Conservation (phyloP, 176 grass and related monocot genomes). For the Alopecurus myosuroides region DNA sequence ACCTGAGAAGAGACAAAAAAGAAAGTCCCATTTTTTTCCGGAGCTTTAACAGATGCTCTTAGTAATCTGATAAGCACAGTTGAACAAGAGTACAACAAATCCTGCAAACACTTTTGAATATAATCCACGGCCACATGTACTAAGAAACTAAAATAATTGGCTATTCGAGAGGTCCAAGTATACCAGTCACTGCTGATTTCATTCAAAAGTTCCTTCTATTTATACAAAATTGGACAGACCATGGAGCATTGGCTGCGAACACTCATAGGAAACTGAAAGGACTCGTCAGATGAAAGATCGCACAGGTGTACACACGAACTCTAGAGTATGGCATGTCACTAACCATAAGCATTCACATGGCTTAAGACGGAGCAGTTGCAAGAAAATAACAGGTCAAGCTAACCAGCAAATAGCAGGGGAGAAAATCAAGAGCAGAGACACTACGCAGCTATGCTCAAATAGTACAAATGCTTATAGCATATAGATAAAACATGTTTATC, state of each 20-base stretch:
- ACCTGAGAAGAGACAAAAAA: too few relatives aligned
- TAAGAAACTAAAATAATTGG: not conserved
- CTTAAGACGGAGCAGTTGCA: not conserved
- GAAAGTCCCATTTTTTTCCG: too few relatives aligned
- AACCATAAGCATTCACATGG: not conserved
- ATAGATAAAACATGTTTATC: not conserved
- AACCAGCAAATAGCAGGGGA: not conserved
- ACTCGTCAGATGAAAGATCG: not conserved
- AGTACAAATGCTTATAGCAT: not conserved
- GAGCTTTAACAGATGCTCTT: too few relatives aligned
- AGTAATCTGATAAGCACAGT: too few relatives aligned
- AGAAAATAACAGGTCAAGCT: not conserved
- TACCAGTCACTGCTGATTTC: not conserved
- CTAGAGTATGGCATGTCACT: not conserved
- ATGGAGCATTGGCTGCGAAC: not conserved
- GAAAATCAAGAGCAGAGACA: not conserved
- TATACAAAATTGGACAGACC: not conserved
- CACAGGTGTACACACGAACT: not conserved
- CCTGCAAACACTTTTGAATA: too few relatives aligned
- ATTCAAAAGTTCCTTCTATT: conserved; percentile 3
- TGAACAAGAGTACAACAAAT: too few relatives aligned
- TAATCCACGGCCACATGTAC: too few relatives aligned
- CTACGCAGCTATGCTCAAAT: not conserved
- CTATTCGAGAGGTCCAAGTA: not conserved
- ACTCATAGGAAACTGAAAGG: not conserved